Evolutionary conservation across 139 green algal species (phyloP).

Genomic region (Volvox reticuliferus): DNA sequence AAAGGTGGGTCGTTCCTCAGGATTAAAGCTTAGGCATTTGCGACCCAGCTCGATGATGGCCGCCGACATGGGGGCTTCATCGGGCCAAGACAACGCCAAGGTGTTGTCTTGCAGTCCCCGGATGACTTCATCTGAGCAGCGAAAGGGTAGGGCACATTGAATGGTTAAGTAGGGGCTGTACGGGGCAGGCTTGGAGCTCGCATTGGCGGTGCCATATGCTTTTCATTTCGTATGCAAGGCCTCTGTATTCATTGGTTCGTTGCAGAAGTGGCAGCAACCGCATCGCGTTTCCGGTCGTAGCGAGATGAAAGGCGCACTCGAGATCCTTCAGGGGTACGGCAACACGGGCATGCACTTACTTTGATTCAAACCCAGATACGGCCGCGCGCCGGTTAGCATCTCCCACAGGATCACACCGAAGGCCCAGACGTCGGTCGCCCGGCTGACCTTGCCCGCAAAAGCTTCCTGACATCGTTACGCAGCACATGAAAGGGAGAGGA

Average conservation of each 20-base stretch:
- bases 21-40: not conserved
- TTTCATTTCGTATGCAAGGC: too few relatives aligned
- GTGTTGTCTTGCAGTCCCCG: not conserved
- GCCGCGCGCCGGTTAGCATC: not conserved
- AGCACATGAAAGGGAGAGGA: not conserved
- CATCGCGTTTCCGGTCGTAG: too few relatives aligned
- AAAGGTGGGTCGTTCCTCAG: not conserved
- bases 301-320: too few relatives aligned
- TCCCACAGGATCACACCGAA: constrained; percentile 12
- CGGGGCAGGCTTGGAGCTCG: too few relatives aligned
- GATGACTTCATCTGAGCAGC: not conserved
- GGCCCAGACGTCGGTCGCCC: not conserved
- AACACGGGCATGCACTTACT: not conserved
- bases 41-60: not conserved
- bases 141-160: too few relatives aligned
- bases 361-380: not conserved
- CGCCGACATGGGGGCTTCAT: not conserved
- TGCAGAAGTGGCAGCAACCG: too few relatives aligned
- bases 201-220: too few relatives aligned
- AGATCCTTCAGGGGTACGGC: too few relatives aligned
- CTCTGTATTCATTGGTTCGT: too few relatives aligned
- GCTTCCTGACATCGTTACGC: not conserved
- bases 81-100: not conserved
- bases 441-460: constrained; percentile 16
- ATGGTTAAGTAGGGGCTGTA: too few relatives aligned